A percentile compares a stretch with the other conserved stretches of the same genome.
These are phyloP conservation scores for Heliamphora ciliata DNA, from an alignment of 179 eudicot genomes.

Conservation along the genomic window DNA sequence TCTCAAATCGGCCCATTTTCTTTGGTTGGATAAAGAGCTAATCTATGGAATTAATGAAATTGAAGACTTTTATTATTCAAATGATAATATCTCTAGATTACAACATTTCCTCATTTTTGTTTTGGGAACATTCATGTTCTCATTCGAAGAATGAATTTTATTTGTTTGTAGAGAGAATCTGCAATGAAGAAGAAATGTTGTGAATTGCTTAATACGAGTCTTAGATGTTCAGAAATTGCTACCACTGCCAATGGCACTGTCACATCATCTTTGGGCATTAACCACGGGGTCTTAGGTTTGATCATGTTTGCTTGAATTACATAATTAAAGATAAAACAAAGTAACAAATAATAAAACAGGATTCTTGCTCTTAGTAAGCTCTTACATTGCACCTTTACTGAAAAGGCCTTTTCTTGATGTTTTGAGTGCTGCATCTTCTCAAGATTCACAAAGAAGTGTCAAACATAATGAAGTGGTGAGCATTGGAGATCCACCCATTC, in stretches of 20 bases:
- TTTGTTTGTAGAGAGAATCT: slow-evolving; percentile 60
- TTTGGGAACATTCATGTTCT: neutral
- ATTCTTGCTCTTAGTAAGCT: slow-evolving; percentile 4
- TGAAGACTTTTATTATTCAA: neutral
- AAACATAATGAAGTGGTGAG: slow-evolving; percentile 17
- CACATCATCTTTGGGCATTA: slow-evolving; percentile 24
- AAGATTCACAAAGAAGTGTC: slow-evolving; percentile 33
- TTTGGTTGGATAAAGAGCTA: slow-evolving; percentile 1
- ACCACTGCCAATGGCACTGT: slow-evolving; percentile 35
- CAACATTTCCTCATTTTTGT: neutral
- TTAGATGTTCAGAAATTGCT: slow-evolving; percentile 26
- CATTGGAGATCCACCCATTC: slow-evolving; percentile 18
- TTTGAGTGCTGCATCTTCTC: slow-evolving; percentile 30
- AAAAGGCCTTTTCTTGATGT: slow-evolving; percentile 19
- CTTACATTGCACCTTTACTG: slow-evolving; percentile 17
- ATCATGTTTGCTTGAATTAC: slow-evolving; percentile 12
- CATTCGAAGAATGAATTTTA: neutral
- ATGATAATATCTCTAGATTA: neutral
- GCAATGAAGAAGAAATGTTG: slow-evolving; percentile 64
- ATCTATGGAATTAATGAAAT: neutral
- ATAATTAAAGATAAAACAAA: neutral
- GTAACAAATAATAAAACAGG: neutral
- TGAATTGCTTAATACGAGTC: slow-evolving; percentile 32
- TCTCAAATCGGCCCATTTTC: neutral
- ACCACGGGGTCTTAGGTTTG: slow-evolving; percentile 39